Percentiles rank a stretch among this genome's conserved stretches.
Conservation (phyloP, 2,329 filamentous ascomycete genomes). For the Pseudogymnoascus sp. region DNA sequence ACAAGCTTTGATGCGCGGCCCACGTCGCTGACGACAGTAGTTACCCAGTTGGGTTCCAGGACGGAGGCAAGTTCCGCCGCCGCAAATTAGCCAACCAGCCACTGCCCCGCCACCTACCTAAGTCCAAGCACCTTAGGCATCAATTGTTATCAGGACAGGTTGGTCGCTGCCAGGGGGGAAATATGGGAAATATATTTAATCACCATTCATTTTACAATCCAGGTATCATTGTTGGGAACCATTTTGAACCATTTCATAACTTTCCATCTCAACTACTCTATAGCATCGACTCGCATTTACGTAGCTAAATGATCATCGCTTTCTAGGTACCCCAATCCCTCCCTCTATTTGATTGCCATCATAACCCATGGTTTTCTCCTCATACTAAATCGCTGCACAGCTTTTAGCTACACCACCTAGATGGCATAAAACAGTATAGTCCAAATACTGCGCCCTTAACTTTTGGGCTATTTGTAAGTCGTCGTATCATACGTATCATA, state of each 20-base stretch:
- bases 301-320: constrained; percentile 4
- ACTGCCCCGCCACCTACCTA: neutral
- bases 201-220: neutral
- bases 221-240: neutral
- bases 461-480: constrained; percentile 2
- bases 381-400: constrained; percentile 1
- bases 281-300: neutral
- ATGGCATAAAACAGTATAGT: constrained; percentile 3
- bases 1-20: constrained; percentile 4
- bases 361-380: neutral
- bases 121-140: neutral
- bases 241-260: neutral
- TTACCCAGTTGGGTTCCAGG: constrained; percentile 6
- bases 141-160: neutral
- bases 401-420: neutral
- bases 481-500: constrained; percentile 7
- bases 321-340: neutral
- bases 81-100: constrained; percentile 7
- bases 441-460: neutral
- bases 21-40: constrained; percentile 8
- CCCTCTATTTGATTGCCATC: constrained; percentile 7
- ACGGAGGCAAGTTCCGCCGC: constrained; percentile 6
- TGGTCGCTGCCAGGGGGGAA: neutral
- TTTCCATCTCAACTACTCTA: neutral
- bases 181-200: neutral